Percentiles rank a stretch among this genome's conserved stretches.
These are phyloP conservation scores for Mycena maculata DNA, from an alignment of 768 basidiomycete genomes.

Conservation along the genomic window DNA sequence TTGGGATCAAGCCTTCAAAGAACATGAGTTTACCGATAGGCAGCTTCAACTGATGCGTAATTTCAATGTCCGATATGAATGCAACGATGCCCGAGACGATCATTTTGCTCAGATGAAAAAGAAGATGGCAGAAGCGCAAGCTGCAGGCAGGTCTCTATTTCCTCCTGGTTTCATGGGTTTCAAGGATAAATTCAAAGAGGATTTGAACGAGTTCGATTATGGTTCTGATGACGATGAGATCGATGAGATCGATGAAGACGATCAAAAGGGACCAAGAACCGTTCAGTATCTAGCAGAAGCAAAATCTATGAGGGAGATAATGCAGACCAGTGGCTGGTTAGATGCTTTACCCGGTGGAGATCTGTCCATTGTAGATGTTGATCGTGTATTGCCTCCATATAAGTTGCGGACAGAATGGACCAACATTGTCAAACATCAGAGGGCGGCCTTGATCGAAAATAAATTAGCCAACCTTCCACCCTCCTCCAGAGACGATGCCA, in stretches of 20 bases:
- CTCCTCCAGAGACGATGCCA: background rate
- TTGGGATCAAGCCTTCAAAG: conserved; percentile 37
- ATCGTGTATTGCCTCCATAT: background rate
- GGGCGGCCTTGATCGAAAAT: background rate
- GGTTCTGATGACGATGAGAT: too few relatives aligned
- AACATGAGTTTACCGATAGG: conserved; percentile 25
- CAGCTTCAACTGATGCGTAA: background rate
- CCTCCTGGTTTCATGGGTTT: too few relatives aligned
- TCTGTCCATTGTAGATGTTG: background rate
- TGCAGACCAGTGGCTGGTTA: background rate
- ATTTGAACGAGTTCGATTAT: too few relatives aligned
- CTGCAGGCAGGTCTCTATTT: too few relatives aligned
- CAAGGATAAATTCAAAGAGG: too few relatives aligned
- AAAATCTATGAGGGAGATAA: background rate
- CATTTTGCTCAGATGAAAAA: conserved; percentile 25
- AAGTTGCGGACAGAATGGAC: background rate
- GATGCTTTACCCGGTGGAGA: background rate
- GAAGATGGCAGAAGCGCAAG: background rate
- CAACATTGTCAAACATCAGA: background rate
- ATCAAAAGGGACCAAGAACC: too few relatives aligned
- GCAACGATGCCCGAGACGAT: conserved; percentile 45
- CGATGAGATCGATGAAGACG: too few relatives aligned
- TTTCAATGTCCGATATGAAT: conserved; percentile 35
- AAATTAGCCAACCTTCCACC: background rate
- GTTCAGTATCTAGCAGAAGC: background rate